Evolutionary conservation across 2,329 filamentous ascomycete species (phyloP).

Genomic region (Calonectria hongkongensis): DNA sequence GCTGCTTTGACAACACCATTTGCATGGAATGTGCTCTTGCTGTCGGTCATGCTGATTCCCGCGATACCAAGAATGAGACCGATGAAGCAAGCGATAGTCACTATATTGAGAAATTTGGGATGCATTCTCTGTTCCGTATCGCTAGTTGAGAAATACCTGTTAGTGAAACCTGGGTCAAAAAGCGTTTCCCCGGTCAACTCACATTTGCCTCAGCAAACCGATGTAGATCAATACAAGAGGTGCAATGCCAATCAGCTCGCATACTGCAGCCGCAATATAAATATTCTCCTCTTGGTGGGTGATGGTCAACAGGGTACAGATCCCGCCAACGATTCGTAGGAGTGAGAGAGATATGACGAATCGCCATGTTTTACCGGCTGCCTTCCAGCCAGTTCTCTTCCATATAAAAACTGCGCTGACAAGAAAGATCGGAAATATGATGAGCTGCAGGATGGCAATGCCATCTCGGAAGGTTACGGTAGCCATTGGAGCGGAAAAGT

Average conservation of each 20-base stretch:
- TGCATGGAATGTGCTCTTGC: neutral
- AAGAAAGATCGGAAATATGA: neutral
- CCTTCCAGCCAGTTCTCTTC: slow-evolving; percentile 5
- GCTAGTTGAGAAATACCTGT: neutral
- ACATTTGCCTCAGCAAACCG: slow-evolving; percentile 13
- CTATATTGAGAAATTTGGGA: neutral
- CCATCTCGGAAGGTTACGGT: neutral
- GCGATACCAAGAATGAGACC: slow-evolving; percentile 11
- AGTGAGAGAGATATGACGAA: slow-evolving; percentile 8
- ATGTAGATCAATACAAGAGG: slow-evolving; percentile 4
- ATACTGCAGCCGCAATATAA: slow-evolving; percentile 5
- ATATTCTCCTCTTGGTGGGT: neutral
- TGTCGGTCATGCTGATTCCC: slow-evolving; percentile 5
- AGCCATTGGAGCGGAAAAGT: neutral
- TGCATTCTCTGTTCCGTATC: neutral
- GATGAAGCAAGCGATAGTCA: neutral
- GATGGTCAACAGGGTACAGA: neutral
- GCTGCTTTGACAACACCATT: neutral
- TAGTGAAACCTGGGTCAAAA: neutral
- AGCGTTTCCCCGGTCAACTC: neutral
- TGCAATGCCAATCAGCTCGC: slow-evolving; percentile 5
- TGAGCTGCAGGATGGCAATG: slow-evolving; percentile 7
- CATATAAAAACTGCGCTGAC: neutral
- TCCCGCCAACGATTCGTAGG: neutral
- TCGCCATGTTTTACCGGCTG: neutral